A percentile compares a stretch with the other conserved stretches of the same genome.
Evolutionary conservation across 345 rosid species (phyloP).

Genomic region (Citrus maxima): DNA sequence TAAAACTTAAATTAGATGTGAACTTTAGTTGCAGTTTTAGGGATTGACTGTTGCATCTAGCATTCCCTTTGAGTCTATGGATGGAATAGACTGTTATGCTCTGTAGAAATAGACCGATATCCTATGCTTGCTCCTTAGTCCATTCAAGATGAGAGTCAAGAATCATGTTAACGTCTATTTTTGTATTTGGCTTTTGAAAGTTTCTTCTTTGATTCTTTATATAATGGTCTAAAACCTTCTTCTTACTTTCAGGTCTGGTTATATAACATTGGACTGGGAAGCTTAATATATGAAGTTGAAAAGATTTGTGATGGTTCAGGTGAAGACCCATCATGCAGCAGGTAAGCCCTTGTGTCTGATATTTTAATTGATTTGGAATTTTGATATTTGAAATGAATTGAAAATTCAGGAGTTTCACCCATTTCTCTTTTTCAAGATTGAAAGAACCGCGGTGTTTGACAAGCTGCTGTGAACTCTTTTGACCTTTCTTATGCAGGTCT

Average conservation of each 20-base stretch:
- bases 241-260: slow-evolving; percentile 54
- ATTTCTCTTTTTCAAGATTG: neutral
- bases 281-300: slow-evolving; percentile 54
- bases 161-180: neutral
- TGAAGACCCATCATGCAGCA: slow-evolving; percentile 80
- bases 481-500: slow-evolving; percentile 47
- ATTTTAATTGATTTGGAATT: neutral
- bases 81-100: neutral
- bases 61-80: neutral
- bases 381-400: neutral
- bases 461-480: neutral
- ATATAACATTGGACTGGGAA: slow-evolving; percentile 45
- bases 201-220: neutral
- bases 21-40: neutral
- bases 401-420: neutral
- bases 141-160: neutral
- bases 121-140: neutral
- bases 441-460: neutral
- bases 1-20: neutral
- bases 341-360: slow-evolving; percentile 26
- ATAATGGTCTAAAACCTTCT: neutral
- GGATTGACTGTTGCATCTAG: neutral
- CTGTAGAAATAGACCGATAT: neutral
- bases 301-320: slow-evolving; percentile 75
- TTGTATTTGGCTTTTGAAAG: neutral